A percentile compares a stretch with the other conserved stretches of the same genome.
Evolutionary conservation across 441 rosid genomes (phyloP).

Genomic region (Raphanus hybrid): DNA sequence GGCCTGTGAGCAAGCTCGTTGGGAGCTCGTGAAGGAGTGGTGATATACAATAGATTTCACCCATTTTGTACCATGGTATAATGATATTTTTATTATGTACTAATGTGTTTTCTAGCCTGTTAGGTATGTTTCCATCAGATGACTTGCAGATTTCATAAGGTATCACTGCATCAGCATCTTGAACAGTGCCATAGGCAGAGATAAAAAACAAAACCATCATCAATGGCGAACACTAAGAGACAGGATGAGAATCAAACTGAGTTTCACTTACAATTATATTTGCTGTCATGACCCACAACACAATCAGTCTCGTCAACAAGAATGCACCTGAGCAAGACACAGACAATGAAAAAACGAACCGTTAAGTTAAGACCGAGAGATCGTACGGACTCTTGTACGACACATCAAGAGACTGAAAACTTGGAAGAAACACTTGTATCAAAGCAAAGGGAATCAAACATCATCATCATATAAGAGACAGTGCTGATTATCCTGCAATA

Average conservation of each 20-base stretch:
- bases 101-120: too few relatives aligned
- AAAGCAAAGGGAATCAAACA: not conserved
- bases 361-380: not conserved
- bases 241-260: not conserved
- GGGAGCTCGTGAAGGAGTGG: too few relatives aligned
- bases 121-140: constrained; percentile 54
- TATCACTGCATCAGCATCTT: too few relatives aligned
- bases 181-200: too few relatives aligned
- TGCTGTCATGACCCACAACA: constrained; percentile 86
- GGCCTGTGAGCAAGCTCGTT: too few relatives aligned
- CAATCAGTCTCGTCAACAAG: constrained; percentile 88
- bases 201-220: too few relatives aligned
- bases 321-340: constrained; percentile 73
- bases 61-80: too few relatives aligned
- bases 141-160: constrained; percentile 55
- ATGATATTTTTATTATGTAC: too few relatives aligned
- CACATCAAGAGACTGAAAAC: not conserved
- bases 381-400: not conserved
- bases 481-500: too few relatives aligned
- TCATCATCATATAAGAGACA: too few relatives aligned
- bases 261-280: constrained; percentile 78
- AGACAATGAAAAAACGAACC: not conserved
- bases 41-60: too few relatives aligned
- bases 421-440: not conserved
- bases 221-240: not conserved